Evolutionary conservation across 257 asterid species (phyloP).

Genomic region (Paraleonurus japonicus): DNA sequence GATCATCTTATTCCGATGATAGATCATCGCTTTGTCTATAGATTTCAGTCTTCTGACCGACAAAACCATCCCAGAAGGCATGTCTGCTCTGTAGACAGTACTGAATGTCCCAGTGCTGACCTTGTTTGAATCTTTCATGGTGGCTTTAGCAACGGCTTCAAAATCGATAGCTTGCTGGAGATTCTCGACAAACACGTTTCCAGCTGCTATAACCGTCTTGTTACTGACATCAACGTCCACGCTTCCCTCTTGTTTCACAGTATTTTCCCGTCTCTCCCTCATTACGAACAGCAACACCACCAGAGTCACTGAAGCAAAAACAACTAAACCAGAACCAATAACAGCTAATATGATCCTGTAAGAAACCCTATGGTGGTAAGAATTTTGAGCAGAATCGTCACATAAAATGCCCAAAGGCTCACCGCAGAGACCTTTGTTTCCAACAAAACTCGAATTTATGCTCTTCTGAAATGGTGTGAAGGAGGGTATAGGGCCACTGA

Average conservation of each 20-base stretch:
- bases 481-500: conserved; percentile 72
- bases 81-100: conserved; percentile 77
- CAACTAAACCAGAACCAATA: conserved; percentile 90
- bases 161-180: conserved; percentile 87
- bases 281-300: conserved; percentile 73
- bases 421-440: conserved; percentile 90
- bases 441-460: conserved; percentile 66
- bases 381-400: conserved; percentile 37
- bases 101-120: conserved; percentile 79
- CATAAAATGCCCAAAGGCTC: conserved; percentile 71
- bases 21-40: conserved; percentile 70
- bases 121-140: conserved; percentile 66
- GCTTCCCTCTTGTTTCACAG: conserved; percentile 36
- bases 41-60: conserved; percentile 78
- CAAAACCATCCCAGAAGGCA: conserved; percentile 89
- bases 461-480: conserved; percentile 87
- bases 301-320: conserved; percentile 66
- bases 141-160: conserved; percentile 79
- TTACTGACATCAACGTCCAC: conserved; percentile 31
- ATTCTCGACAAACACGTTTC: conserved; percentile 43
- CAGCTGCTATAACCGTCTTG: conserved; percentile 63
- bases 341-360: conserved; percentile 75
- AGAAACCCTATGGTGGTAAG: conserved; percentile 80
- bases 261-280: conserved; percentile 73
- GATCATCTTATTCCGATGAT: conserved; percentile 79